These are phyloP conservation scores for Coffea canephora DNA, from an alignment of 257 asterid species.

Conservation along the genomic window DNA sequence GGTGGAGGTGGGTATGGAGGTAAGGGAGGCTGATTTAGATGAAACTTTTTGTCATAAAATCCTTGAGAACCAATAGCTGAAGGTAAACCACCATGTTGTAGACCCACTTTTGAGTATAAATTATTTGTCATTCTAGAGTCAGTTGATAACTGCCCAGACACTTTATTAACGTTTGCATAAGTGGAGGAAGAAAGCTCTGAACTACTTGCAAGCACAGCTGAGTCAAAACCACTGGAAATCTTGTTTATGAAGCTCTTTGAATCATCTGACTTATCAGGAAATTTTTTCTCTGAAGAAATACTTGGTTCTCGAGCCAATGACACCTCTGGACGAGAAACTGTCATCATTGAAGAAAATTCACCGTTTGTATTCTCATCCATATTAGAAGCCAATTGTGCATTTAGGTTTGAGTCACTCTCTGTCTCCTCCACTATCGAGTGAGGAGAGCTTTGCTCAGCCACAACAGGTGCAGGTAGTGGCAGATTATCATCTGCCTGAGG, in stretches of 20 bases:
- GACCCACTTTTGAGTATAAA: slow-evolving; percentile 41
- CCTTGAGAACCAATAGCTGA: slow-evolving; percentile 48
- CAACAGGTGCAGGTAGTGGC: slow-evolving; percentile 50
- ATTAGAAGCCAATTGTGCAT: slow-evolving; percentile 45
- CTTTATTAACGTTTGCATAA: slow-evolving; percentile 41
- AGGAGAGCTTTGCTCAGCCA: slow-evolving; percentile 62
- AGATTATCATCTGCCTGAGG: slow-evolving; percentile 85
- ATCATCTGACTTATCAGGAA: slow-evolving; percentile 52
- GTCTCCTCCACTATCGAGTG: slow-evolving; percentile 90
- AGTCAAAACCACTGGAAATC: slow-evolving; percentile 36
- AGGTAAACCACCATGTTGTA: slow-evolving; percentile 39
- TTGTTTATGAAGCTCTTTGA: slow-evolving; percentile 40
- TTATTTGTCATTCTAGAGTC: slow-evolving; percentile 57
- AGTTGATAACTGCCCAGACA: slow-evolving; percentile 38
- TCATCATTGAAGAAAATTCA: slow-evolving; percentile 79
- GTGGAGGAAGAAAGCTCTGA: slow-evolving; percentile 41
- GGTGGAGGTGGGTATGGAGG: slow-evolving; percentile 70
- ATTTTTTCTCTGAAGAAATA: slow-evolving; percentile 70
- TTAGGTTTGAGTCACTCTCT: slow-evolving; percentile 61
- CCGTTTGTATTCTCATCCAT: slow-evolving; percentile 63
- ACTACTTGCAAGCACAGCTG: slow-evolving; percentile 41
- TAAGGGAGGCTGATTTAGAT: slow-evolving; percentile 65
- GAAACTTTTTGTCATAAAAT: slow-evolving; percentile 61
- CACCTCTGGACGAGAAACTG: slow-evolving; percentile 65
- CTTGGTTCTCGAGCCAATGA: slow-evolving; percentile 67